phyloP scores from a whole-genome alignment of 179 eudicot species.

The Amaranthus tricolor region DNA sequence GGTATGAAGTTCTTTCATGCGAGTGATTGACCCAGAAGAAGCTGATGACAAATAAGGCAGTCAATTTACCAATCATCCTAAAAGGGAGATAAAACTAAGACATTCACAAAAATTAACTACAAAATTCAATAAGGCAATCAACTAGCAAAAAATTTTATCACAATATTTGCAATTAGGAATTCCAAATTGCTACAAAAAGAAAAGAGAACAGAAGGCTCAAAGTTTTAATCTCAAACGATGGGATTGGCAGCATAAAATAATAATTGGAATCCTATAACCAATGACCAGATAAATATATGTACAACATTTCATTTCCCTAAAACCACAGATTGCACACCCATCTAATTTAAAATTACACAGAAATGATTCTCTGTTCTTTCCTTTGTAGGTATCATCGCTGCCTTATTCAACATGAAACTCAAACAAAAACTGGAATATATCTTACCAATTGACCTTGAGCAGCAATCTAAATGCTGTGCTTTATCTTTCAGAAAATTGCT shows the following conservation, averaged over 20 bases:
- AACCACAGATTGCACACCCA: too few relatives aligned
- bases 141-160: neutral
- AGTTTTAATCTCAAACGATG: too few relatives aligned
- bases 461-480: too few relatives aligned
- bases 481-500: too few relatives aligned
- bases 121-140: neutral
- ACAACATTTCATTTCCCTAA: too few relatives aligned
- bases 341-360: neutral
- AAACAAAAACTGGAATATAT: neutral
- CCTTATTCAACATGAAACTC: neutral
- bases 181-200: too few relatives aligned
- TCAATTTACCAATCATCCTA: neutral
- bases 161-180: too few relatives aligned
- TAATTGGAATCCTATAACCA: too few relatives aligned
- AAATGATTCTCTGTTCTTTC: neutral
- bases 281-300: too few relatives aligned
- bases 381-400: neutral
- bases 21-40: slow-evolving; percentile 29
- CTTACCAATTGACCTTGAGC: neutral
- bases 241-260: too few relatives aligned
- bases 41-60: slow-evolving; percentile 23
- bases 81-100: neutral
- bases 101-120: neutral
- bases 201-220: too few relatives aligned
- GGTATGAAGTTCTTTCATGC: slow-evolving; percentile 21